Base-by-base conservation (phyloP, 2,329 filamentous ascomycete species). In the Orbilia brochopaga region DNA sequence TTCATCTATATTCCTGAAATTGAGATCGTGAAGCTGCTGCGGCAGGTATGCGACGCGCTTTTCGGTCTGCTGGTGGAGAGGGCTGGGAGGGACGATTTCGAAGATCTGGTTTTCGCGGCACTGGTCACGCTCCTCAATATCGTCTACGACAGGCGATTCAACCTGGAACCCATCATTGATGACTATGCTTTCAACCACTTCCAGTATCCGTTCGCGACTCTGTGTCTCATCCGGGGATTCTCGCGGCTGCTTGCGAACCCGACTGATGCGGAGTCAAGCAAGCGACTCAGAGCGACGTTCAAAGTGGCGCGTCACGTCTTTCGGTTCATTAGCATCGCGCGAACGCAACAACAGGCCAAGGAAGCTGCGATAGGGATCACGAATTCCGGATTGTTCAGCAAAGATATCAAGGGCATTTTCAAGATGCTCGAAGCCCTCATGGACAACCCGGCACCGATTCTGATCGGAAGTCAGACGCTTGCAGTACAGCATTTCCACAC, bases 401-500 rank as follows among this genome's bases (percentile, higher is more conserved):
- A 91, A 72, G 90, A 97, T 76, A 81, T 97, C 64, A 88, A 91
- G 73, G 87, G 85, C 35, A 91, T 97, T 40, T 97, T 97, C 82
- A 92, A 92, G 78, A 90, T 91, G 0, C 83, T 99, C 23, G 92
- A 97, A 79, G 84, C 85, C 15, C 86, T 99, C 80, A 97, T 99
- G 91, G 87, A 88, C 70, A 96, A 91, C 78, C 84, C 87, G 1
- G 90, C 91, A 1, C 90, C 94, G 0, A 88, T 92, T 17, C 82
- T 97, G 23, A 90, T 97, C 13, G 94, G 94, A 35, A 97, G 90
- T 74, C 96, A 99, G 80, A 97, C 94, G 0, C 82, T 99, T 55
- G 88, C 95, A 1, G 92, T 97, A 11, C 94, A 99, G 79, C 91
- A 97, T 79, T 96, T 97, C 79, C 93, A 97, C 78, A 90, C 90